These are phyloP conservation scores for Forsythia suspensa DNA, from an alignment of 257 asterid species.

Conservation along the genomic window DNA sequence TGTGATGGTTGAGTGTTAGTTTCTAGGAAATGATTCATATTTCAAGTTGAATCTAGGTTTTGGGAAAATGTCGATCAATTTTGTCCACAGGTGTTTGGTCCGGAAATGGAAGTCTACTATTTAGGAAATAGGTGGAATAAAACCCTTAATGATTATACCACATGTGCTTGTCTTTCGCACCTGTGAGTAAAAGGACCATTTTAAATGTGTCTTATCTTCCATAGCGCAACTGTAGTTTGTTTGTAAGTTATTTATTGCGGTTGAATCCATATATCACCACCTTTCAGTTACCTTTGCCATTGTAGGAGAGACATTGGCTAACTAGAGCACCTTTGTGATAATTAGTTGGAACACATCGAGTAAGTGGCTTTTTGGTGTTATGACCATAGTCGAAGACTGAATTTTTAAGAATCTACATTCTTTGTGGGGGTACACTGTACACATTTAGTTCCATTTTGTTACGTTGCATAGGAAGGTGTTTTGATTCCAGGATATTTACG, in stretches of 20 bases:
- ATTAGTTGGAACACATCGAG: background rate
- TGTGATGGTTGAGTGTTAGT: slow-evolving; percentile 1
- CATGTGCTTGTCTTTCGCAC: background rate
- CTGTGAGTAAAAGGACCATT: background rate
- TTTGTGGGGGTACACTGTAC: background rate
- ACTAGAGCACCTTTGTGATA: background rate
- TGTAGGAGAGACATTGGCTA: background rate
- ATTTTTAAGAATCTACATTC: background rate
- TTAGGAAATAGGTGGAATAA: background rate
- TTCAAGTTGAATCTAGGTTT: background rate
- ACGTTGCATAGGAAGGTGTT: background rate
- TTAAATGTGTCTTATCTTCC: background rate
- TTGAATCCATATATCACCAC: background rate
- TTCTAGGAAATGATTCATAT: slow-evolving; percentile 8
- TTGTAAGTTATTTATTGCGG: background rate
- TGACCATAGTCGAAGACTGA: background rate
- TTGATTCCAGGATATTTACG: background rate
- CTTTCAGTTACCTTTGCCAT: background rate
- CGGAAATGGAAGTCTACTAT: background rate
- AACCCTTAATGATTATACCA: background rate
- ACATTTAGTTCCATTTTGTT: background rate
- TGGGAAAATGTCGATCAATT: background rate
- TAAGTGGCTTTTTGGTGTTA: background rate
- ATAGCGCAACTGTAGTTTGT: background rate
- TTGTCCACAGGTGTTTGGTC: background rate